Percentiles rank a stretch among this genome's conserved stretches.
Evolutionary conservation across 495 filamentous ascomycete species (phyloP).

Genomic region (Penicillium lividum): DNA sequence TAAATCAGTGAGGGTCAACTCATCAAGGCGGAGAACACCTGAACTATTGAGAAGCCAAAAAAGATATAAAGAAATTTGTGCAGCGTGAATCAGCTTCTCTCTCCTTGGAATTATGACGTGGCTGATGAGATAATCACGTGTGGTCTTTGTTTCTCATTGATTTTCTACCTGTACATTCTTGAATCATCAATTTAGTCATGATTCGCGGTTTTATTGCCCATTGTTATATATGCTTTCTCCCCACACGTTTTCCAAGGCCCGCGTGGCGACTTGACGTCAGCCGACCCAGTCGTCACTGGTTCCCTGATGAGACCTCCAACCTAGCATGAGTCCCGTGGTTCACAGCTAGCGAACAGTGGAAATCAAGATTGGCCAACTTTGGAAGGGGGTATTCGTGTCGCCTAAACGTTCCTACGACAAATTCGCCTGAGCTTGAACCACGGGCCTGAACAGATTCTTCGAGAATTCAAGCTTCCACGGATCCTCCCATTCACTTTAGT

Average conservation of each 20-base stretch:
- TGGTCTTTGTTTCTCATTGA: background rate
- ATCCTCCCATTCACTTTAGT: background rate
- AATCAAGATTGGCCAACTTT: background rate
- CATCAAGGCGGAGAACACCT: slow-evolving; percentile 4
- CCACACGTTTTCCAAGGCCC: background rate
- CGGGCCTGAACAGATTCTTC: background rate
- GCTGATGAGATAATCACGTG: slow-evolving; percentile 16
- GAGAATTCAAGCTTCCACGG: background rate
- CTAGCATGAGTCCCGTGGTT: background rate
- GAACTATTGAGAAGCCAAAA: background rate
- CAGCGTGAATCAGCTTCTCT: slow-evolving; percentile 6
- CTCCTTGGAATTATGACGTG: slow-evolving; percentile 18
- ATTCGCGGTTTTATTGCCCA: background rate
- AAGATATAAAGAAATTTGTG: background rate
- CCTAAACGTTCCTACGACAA: background rate
- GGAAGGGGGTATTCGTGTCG: background rate
- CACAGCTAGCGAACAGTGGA: background rate
- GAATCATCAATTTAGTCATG: background rate
- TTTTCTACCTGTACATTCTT: background rate
- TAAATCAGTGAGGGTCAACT: background rate
- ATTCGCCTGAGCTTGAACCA: background rate
- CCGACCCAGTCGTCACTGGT: background rate
- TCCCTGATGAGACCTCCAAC: background rate
- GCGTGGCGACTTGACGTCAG: slow-evolving; percentile 36
- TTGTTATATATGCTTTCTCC: slow-evolving; percentile 6